phyloP scores from a whole-genome alignment of 1,284 basidiomycete genomes.

The Earliella scabrosa region DNA sequence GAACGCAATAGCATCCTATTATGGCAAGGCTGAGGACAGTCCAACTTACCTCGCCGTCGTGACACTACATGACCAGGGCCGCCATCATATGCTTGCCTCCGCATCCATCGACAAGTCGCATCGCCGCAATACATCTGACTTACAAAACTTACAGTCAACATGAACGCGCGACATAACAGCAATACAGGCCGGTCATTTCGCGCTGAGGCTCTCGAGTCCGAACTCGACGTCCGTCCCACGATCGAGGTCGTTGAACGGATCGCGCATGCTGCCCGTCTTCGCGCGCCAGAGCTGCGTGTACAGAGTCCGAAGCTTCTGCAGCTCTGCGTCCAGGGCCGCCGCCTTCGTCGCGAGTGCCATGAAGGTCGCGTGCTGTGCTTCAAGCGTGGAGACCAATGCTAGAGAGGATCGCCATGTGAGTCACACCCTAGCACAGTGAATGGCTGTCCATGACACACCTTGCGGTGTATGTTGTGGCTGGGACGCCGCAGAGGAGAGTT shows the following conservation, averaged over 20 bases:
- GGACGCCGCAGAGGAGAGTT: conserved; percentile 65
- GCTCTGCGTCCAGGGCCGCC: conserved; percentile 67
- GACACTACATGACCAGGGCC: too few relatives aligned
- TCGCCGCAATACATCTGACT: too few relatives aligned
- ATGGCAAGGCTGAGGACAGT: too few relatives aligned
- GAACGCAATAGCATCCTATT: too few relatives aligned
- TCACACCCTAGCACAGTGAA: not conserved
- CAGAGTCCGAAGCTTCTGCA: conserved; percentile 71
- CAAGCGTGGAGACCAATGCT: conserved; percentile 75
- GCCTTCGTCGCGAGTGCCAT: conserved; percentile 74
- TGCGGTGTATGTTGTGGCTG: conserved; percentile 76
- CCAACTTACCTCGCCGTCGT: too few relatives aligned
- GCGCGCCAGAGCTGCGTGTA: conserved; percentile 72
- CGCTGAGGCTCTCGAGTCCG: conserved; percentile 38
- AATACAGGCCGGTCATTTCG: conserved; percentile 22
- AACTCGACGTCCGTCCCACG: conserved; percentile 50
- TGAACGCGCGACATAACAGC: too few relatives aligned
- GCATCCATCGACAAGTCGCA: too few relatives aligned
- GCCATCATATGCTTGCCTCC: too few relatives aligned
- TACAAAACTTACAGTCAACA: too few relatives aligned
- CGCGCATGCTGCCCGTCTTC: conserved; percentile 72
- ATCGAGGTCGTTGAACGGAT: conserved; percentile 73
- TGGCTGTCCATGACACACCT: conserved; percentile 42
- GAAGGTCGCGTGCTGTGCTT: conserved; percentile 76
- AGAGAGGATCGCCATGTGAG: not conserved